Evolutionary conservation across 2,329 filamentous ascomycete species (phyloP), one percentile per base, ranked within the genome.

Genomic region (Monilinia vaccinii-corymbosi): DNA sequence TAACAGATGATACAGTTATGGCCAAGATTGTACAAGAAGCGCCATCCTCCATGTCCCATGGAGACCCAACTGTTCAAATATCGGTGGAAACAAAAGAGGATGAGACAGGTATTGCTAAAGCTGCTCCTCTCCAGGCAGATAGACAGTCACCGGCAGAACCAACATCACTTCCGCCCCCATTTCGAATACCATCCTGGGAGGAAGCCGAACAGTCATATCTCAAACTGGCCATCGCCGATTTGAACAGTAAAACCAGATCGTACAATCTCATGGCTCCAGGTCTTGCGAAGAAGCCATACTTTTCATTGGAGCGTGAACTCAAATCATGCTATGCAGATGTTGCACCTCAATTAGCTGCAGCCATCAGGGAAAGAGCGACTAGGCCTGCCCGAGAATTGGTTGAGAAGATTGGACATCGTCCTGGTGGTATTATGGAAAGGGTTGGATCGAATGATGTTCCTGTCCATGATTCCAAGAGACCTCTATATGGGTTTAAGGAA

Each of bases 211-310:
- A 76, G 4, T 78, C 85, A 8, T 97, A 96, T 74, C 84, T 92
- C 71, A 82, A 81, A 44, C 80, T 94, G 6, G 83, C 89, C 6
- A 81, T 99, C 65, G 80, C 82, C 50, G 84, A 89, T 60, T 82
- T 97, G 60, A 97, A 97, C 73, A 74, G 76, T 34, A 79, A 95
- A 52, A 87, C 91, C 9, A 83, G 94, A 31, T 89, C 89, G 16
- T 99, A 99, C 77, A 97, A 97, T 68, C 82, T 97, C 3, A 93
- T 96, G 85, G 93, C 94, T 0, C 94, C 94, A 0, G 87, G 91
- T 58, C 79, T 96, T 1, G 92, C 93, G 2, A 95, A 94, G 75
- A 96, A 96, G 73, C 90, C 93, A 0, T 97, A 97, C 73, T 91
- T 91, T 70, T 86, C 80, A 2, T 82, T 97, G 9, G 83, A 91